Evolutionary conservation across 148 eudicot genomes (phyloP).

Genomic region (Cornus kousa): DNA sequence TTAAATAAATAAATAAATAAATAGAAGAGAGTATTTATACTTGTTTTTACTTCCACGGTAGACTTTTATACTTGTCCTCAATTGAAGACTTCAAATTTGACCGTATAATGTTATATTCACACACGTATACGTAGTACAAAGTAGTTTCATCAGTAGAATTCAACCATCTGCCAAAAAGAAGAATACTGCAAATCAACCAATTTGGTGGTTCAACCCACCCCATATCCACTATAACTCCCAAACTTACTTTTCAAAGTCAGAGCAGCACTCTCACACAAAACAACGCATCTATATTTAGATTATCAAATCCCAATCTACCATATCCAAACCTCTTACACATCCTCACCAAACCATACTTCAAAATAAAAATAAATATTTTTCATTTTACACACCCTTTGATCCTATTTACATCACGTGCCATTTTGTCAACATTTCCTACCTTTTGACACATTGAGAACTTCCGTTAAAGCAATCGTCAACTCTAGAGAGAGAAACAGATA

Average conservation of each 20-base stretch:
- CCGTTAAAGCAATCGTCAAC: conserved; percentile 8
- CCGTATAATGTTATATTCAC: neutral
- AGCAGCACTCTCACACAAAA: conserved; percentile 12
- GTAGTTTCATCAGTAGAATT: neutral
- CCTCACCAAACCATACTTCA: conserved; percentile 1
- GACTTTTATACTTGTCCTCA: neutral
- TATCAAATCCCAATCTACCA: conserved; percentile 20
- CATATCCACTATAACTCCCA: conserved; percentile 7
- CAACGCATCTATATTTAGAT: conserved; percentile 8
- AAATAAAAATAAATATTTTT: neutral
- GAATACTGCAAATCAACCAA: neutral
- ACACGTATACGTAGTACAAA: too few species aligned
- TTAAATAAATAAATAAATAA: neutral
- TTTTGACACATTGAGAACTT: neutral
- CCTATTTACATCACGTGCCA: conserved; percentile 6
- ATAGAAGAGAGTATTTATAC: neutral
- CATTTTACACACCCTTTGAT: neutral
- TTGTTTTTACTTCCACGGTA: neutral
- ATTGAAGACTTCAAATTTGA: conserved; percentile 8
- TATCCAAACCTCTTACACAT: neutral
- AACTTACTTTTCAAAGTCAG: conserved; percentile 14
- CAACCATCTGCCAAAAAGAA: conserved; percentile 12
- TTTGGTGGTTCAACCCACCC: conserved; percentile 38
- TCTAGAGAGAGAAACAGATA: neutral
- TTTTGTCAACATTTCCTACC: conserved; percentile 10